A percentile compares a stretch with the other conserved stretches of the same genome.
These are phyloP conservation scores for Trichoderma sp. DNA, from an alignment of 2,329 filamentous ascomycete genomes.

Conservation along the genomic window DNA sequence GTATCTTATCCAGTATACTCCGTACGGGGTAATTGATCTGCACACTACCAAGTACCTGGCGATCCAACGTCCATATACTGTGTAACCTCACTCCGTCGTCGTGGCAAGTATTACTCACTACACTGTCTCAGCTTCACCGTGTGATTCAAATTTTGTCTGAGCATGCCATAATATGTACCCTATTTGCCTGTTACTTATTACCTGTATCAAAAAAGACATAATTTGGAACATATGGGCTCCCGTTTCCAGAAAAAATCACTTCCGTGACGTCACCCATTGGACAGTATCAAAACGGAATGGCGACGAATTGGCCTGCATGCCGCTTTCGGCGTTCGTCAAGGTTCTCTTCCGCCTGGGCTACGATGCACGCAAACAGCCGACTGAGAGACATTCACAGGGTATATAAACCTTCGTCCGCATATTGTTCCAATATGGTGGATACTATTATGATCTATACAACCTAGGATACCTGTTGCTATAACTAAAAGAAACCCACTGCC, in stretches of 20 bases:
- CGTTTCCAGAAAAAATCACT: not conserved
- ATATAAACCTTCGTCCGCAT: not conserved
- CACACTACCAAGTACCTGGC: not conserved
- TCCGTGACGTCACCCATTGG: not conserved
- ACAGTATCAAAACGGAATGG: not conserved
- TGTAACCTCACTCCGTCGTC: not conserved
- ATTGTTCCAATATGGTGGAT: not conserved
- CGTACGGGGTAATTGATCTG: not conserved
- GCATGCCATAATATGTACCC: not conserved
- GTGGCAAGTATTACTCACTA: not conserved
- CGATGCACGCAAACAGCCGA: not conserved
- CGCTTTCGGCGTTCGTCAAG: not conserved
- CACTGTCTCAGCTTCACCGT: not conserved
- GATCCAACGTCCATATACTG: not conserved
- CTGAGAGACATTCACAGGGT: not conserved
- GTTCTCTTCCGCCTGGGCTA: not conserved
- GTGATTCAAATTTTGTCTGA: not conserved
- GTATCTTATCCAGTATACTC: not conserved
- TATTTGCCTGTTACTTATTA: not conserved
- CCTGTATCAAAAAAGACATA: not conserved
- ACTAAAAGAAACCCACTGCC: not conserved
- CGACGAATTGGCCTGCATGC: not conserved
- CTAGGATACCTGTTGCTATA: not conserved
- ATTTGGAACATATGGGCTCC: not conserved
- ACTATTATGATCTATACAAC: slow-evolving; percentile 8